Evolutionary conservation across 2,329 filamentous ascomycete species (phyloP).

Genomic region (Cytospora mali): DNA sequence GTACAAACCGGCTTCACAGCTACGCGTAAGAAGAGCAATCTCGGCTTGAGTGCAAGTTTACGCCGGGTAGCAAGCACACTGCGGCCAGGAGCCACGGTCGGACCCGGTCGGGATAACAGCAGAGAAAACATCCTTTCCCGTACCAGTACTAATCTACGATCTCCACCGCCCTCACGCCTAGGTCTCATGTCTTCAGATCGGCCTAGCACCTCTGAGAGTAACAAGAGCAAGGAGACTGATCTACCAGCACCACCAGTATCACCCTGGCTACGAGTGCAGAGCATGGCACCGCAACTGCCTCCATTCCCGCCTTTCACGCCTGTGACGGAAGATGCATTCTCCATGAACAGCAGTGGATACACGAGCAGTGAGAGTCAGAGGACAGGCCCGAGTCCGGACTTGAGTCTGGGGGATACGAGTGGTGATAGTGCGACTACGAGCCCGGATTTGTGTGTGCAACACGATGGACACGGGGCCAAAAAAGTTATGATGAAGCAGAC

Average conservation of each 20-base stretch:
- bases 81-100: conserved; percentile 19
- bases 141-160: not conserved
- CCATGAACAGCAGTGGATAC: conserved; percentile 12
- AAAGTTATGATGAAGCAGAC: not conserved
- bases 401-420: conserved; percentile 21
- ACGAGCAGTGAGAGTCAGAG: conserved; percentile 1
- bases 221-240: conserved; percentile 9
- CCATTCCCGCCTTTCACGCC: conserved; percentile 27
- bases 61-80: conserved; percentile 26
- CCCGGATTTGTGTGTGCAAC: conserved; percentile 18
- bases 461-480: conserved; percentile 5
- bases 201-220: conserved; percentile 16
- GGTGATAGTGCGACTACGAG: conserved; percentile 7
- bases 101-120: conserved; percentile 18
- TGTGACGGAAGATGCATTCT: conserved; percentile 26
- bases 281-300: conserved; percentile 28
- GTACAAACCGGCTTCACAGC: conserved; percentile 25
- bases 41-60: conserved; percentile 24
- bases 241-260: conserved; percentile 21
- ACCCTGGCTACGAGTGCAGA: conserved; percentile 25
- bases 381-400: conserved; percentile 15
- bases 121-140: conserved; percentile 5
- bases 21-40: conserved; percentile 26
- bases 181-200: not conserved
- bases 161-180: not conserved